Conservation (phyloP, 768 basidiomycete species). For the Clathrus columnatus region DNA sequence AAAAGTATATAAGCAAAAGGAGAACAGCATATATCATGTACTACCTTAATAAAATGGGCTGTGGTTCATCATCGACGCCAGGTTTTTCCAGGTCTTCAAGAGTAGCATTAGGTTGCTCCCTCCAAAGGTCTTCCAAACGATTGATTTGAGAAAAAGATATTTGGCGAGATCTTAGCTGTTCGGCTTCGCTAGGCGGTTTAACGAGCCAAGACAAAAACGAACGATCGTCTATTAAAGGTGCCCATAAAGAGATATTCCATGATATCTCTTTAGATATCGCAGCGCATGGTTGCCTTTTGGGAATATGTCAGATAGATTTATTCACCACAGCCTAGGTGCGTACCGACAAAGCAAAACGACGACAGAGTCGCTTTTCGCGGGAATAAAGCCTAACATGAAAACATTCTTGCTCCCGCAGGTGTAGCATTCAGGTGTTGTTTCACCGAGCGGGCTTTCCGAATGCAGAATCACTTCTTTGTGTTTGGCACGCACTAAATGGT, state of each 20-base stretch:
- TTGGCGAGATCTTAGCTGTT: slow-evolving; percentile 92
- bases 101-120: slow-evolving; percentile 89
- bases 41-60: slow-evolving; percentile 66
- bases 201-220: slow-evolving; percentile 99
- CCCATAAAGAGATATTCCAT: slow-evolving; percentile 98
- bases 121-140: slow-evolving; percentile 95
- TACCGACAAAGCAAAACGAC: slow-evolving; percentile 95
- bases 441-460: slow-evolving; percentile 89
- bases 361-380: slow-evolving; percentile 97
- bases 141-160: slow-evolving; percentile 97
- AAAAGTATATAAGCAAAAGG: slow-evolving; percentile 15
- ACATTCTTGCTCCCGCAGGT: slow-evolving; percentile 99
- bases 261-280: slow-evolving; percentile 96
- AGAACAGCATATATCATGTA: slow-evolving; percentile 14
- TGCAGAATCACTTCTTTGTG: slow-evolving; percentile 98
- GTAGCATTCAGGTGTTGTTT: slow-evolving; percentile 98
- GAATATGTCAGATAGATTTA: slow-evolving; percentile 8
- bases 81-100: slow-evolving; percentile 96
- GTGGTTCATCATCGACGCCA: slow-evolving; percentile 96
- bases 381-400: slow-evolving; percentile 98
- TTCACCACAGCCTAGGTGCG: slow-evolving; percentile 22
- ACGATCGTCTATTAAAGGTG: slow-evolving; percentile 95
- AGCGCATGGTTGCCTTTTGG: slow-evolving; percentile 86
- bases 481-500: slow-evolving; percentile 97
- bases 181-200: slow-evolving; percentile 92